These are phyloP conservation scores for Petunia hybrid DNA, from an alignment of 305 asterid species.

Conservation along the genomic window DNA sequence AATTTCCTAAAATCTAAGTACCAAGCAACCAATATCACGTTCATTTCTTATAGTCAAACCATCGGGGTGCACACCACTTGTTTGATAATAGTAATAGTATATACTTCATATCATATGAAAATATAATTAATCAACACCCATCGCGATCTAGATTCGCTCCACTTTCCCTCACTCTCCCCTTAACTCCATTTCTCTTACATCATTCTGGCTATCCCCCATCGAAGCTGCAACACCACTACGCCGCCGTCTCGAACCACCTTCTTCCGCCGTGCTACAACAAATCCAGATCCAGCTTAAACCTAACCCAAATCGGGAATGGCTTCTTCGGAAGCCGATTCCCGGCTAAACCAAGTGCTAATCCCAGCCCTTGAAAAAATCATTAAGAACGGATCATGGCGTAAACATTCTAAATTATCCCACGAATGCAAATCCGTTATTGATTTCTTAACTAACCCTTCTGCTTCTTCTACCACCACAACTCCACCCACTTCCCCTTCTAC, in stretches of 20 bases:
- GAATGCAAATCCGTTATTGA: constrained; percentile 93
- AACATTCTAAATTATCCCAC: constrained; percentile 87
- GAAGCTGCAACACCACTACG: constrained; percentile 17
- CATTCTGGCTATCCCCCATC: neutral
- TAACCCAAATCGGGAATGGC: constrained; percentile 77
- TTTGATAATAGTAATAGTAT: neutral
- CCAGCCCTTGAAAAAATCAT: constrained; percentile 88
- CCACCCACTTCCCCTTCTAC: constrained; percentile 70
- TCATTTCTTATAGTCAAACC: constrained; percentile 4
- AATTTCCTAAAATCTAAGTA: constrained; percentile 12
- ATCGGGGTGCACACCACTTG: constrained; percentile 25
- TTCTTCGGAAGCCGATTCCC: constrained; percentile 97
- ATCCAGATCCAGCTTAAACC: constrained; percentile 20
- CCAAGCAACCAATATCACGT: constrained; percentile 3
- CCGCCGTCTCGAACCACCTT: neutral
- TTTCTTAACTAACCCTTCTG: constrained; percentile 62
- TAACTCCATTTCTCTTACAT: constrained; percentile 9
- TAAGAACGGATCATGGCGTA: constrained; percentile 92
- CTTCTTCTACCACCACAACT: constrained; percentile 42
- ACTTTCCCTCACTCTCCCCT: neutral
- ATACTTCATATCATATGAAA: neutral
- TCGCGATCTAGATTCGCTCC: constrained; percentile 31
- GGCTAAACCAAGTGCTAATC: constrained; percentile 64
- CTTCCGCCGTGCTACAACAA: neutral
- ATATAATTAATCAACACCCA: neutral